Evolutionary conservation across 2,329 filamentous ascomycete genomes (phyloP).

Genomic region (Trichoderma pleuroti): DNA sequence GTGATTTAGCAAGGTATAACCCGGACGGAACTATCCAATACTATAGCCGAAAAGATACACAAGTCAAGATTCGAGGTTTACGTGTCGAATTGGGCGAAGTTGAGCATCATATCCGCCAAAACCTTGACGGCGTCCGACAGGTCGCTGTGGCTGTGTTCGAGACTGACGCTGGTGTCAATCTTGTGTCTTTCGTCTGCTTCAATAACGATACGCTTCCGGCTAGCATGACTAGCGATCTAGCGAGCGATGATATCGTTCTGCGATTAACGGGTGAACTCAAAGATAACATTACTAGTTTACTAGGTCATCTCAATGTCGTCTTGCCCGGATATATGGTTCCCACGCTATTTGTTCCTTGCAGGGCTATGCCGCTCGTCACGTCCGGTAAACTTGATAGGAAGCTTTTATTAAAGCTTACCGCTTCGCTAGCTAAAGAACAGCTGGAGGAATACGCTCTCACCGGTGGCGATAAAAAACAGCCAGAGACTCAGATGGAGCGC

Average conservation of each 20-base stretch:
- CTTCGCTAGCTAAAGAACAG: background rate
- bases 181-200: conserved; percentile 14
- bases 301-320: background rate
- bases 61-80: conserved; percentile 18
- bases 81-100: conserved; percentile 18
- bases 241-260: background rate
- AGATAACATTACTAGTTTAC: background rate
- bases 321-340: conserved; percentile 17
- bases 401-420: background rate
- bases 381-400: conserved; percentile 17
- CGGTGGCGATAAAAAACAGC: background rate
- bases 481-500: conserved; percentile 13
- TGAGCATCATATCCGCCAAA: conserved; percentile 8
- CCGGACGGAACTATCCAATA: conserved; percentile 14
- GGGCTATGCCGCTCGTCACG: conserved; percentile 14
- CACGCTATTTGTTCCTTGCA: conserved; percentile 4
- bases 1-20: conserved; percentile 15
- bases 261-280: background rate
- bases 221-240: background rate
- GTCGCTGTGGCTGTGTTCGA: conserved; percentile 15
- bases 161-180: conserved; percentile 7
- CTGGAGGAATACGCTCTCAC: conserved; percentile 8
- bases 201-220: conserved; percentile 7
- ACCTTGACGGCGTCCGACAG: background rate
- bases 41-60: conserved; percentile 16